Percentiles rank a stretch among this genome's conserved stretches.
These are phyloP conservation scores for Colletotrichum sp. DNA, from an alignment of 2,329 filamentous ascomycete species.

Conservation along the genomic window DNA sequence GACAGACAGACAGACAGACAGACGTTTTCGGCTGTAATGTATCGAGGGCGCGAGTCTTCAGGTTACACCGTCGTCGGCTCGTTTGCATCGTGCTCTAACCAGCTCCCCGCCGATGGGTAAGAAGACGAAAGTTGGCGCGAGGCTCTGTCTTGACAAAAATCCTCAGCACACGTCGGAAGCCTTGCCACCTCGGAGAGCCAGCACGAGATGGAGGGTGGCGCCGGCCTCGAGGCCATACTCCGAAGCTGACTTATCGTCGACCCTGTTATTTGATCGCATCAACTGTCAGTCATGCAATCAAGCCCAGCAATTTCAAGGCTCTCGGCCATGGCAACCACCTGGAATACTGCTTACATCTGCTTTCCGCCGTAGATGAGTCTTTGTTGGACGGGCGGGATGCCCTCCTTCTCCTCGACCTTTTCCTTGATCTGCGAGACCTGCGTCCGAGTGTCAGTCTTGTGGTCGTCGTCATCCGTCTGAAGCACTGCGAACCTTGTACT, in stretches of 20 bases:
- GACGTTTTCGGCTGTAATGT: neutral
- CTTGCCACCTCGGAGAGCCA: conserved; percentile 84
- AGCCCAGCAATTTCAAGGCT: neutral
- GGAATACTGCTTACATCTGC: conserved; percentile 74
- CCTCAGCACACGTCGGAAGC: neutral
- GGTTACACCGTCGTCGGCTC: neutral
- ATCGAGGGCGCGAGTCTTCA: neutral
- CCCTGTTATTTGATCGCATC: conserved; percentile 57
- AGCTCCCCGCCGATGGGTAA: neutral
- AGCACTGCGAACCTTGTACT: conserved; percentile 76
- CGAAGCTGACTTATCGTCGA: conserved; percentile 89
- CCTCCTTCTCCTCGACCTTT: conserved; percentile 98
- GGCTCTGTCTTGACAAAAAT: neutral
- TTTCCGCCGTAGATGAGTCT: conserved; percentile 96
- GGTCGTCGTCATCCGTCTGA: neutral
- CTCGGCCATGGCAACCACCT: neutral
- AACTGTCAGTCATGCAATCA: neutral
- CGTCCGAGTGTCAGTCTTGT: conserved; percentile 3
- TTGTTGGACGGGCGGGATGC: conserved; percentile 96
- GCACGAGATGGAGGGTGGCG: conserved; percentile 91
- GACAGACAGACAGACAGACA: neutral
- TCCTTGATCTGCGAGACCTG: conserved; percentile 97
- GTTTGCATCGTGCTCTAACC: neutral
- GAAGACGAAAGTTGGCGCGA: neutral
- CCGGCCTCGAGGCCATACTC: conserved; percentile 93